Evolutionary conservation across 1,139 yeast species (phyloP), one percentile per base, ranked within the genome.

Genomic region (Sugiyamaella neomexicana): DNA sequence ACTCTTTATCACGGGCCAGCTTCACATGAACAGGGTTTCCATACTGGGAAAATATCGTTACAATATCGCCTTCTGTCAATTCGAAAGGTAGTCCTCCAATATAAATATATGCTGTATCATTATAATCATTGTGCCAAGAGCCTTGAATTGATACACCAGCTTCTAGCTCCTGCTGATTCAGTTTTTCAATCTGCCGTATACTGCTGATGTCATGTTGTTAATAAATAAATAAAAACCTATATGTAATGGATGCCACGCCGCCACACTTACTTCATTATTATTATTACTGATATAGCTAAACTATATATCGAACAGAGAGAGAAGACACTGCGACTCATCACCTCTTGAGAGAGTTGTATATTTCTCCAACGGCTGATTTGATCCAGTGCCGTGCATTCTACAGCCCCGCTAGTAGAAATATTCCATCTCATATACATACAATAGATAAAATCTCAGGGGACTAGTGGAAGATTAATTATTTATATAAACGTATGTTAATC

Each of bases 71-170:
- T 64, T 88, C 96, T 8, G 81, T 81, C 41, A 90, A 68, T 46
- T 79, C 80, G 16, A 65, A 71, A 10, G 90, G 85, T 17, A 93
- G 69, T n/a, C 86, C 83, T 0, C 96, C 95, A 31, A 91, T 82
- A 64, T 72, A 80, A 1, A 84, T 70, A 60, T 78, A 82, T 0
- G 86, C 82, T 0, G 95, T 81, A 61, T 89, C 93, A 32, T 76
- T 75, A 66, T 85, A 89, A 60, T 91, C 96, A 61, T 82, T 78
- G 66, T 91, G 98, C 98, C 98, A 91, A 9, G 97, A 89, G 0
- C 86, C 87, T 5, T 76, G 73, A 42, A 79, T 78, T 0, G 84
- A 68, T 0, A 83, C 79, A n/a, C 85, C 83, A 15, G 73, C 72
- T 17, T 77, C 79, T 25, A 91, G 74, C 66, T 91, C 98, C 57